Evolutionary conservation across 2,329 filamentous ascomycete species (phyloP), one percentile per base, ranked within the genome.

Genomic region (Elsinoe arachidis): DNA sequence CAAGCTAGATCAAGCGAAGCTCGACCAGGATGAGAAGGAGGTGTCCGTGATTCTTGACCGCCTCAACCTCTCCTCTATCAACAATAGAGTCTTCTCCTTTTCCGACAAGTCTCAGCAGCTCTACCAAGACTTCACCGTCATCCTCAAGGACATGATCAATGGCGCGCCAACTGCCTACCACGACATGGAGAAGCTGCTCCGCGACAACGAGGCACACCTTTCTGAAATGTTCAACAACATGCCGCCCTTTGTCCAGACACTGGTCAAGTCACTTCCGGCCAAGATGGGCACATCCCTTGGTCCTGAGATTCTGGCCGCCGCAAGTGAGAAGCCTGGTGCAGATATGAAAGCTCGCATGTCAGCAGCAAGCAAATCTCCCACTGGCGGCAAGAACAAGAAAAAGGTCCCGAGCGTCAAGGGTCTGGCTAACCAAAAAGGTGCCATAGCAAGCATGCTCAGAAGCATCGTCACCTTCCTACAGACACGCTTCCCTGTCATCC

Each of bases 151-250:
- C 69, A 81, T 96, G 14, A 82, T 93, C 66, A 91, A 90, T 68
- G 93, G 93, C 61, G 93, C 90, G 1, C 93, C 93, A 2, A 96
- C 92, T 0, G 93, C 93, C 2, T 96, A 95, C 71, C 80, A 87
- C 67, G 93, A 99, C 69, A 84, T 99, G n/a, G 83, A 85, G 65
- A 81, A 79, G 67, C 75, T 86, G 15, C 75, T 86, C 61, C 82
- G 76, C 9, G 81, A 83, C 57, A 81, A 80, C n/a, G 82, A 84
- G 61, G 72, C 76, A n/a, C 79, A 84, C 62, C 70, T 87, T 15
- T 80, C 85, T 65, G 79, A 80, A 62, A 81, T 84, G 60, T 86
- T 83, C 66, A 76, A 78, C 15, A 73, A 84, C 61, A 80, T 97
- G 44, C 92, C 92, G 0, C 77, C 78, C 0, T 88, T 88, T 62